Evolutionary conservation across 1,284 basidiomycete genomes (phyloP), one percentile per base, ranked within the genome.

Genomic region (Ceratobasidium sp.): DNA sequence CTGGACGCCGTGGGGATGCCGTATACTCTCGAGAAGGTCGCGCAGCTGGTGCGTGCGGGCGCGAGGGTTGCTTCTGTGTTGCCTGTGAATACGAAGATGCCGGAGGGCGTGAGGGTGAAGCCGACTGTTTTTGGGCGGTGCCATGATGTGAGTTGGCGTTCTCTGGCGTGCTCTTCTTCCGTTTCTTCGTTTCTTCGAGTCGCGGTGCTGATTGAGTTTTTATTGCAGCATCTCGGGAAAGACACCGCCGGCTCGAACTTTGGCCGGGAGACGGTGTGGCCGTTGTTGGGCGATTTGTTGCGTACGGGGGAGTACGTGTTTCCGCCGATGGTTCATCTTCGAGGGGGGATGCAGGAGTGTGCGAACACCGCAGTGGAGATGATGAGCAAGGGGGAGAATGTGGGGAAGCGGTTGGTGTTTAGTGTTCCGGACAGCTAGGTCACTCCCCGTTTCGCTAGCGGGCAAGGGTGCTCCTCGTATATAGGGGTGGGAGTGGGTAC

Each of bases 101-200:
- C 67, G n/a, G 67, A 71, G 17, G 67, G 67, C 11, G 67, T 71
- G 5, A 56, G 59, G 45, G 41, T 71, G 17, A 71, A 60, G 45
- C 41, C 54, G 53, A 56, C 54, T 11, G 59, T 47, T 41, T 71
- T 71, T 71, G 56, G 56, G 1, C 36, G 44, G 27, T 71, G 67
- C n/a, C 53, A 71, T 47, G 67, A 60, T 24, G 67, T 71, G 45
- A 56, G 67, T 71, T 41, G n/a, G n/a, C n/a, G n/a, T n/a, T n/a
- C 9, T 47, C 45, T 47, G 9, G 45, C 9, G 19, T 47, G 45
- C 45, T 44, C 33, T 47, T 45, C 60, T 17, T n/a, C 60, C 33
- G 7, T 45, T 45, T 8, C 60, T 41, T 19, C 45, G n/a, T n/a
- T n/a, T n/a, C n/a, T n/a, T n/a, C n/a, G n/a, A 44, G 41, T 6